Conservation (phyloP, 495 filamentous ascomycete species). For the Aspergillus campestris region DNA sequence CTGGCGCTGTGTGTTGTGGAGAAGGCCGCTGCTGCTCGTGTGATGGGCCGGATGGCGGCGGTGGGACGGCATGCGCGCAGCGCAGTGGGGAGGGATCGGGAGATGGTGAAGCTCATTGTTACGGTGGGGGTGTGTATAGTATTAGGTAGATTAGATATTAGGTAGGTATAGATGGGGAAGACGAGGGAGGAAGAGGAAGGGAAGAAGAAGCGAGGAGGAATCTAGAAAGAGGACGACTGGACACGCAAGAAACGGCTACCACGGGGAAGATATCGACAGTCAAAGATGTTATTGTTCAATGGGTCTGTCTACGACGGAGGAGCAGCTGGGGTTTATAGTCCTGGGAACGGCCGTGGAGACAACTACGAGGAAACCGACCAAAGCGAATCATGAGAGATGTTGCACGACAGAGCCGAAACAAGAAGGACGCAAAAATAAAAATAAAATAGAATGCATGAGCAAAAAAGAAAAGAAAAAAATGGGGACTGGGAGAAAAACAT, state of each 20-base stretch:
- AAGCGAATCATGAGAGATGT: constrained; percentile 3
- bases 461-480: neutral
- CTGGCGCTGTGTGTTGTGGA: constrained; percentile 1
- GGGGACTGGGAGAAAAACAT: constrained; percentile 13
- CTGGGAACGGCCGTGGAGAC: neutral
- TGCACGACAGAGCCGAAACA: constrained; percentile 16
- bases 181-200: neutral
- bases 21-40: constrained; percentile 1
- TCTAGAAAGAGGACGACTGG: too few species aligned
- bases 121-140: neutral
- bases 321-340: constrained; percentile 11
- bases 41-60: constrained; percentile 1
- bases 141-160: constrained; percentile 4
- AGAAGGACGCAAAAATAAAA: constrained; percentile 5
- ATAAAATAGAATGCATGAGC: neutral
- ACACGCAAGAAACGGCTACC: neutral
- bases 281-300: neutral
- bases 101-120: constrained; percentile 13
- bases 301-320: neutral
- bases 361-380: neutral
- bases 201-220: neutral
- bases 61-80: constrained; percentile 6
- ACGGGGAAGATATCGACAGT: neutral
- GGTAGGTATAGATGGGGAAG: neutral
- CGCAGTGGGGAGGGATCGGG: constrained; percentile 7